These are phyloP conservation scores for Tylopilus rubrobrunneus DNA, from an alignment of 768 basidiomycete genomes.

Conservation along the genomic window DNA sequence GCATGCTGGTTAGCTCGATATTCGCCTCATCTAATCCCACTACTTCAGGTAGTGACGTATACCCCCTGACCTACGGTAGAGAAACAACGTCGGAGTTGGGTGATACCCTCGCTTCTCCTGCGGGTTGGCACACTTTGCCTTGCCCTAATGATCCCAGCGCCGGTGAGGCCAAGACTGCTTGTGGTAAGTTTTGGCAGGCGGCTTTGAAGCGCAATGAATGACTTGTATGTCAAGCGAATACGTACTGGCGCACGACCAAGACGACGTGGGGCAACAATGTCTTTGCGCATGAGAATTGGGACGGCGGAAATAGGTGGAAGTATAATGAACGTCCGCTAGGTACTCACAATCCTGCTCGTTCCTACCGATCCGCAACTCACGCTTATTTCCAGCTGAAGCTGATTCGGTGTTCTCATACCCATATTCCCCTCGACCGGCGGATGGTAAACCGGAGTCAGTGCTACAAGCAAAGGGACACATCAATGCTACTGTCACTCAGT, in stretches of 20 bases:
- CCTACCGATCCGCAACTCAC: background rate
- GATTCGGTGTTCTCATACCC: conserved; percentile 57
- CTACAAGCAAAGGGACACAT: conserved; percentile 78
- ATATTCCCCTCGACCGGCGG: conserved; percentile 65
- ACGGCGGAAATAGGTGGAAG: conserved; percentile 61
- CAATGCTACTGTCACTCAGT: conserved; percentile 80
- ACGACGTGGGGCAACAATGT: conserved; percentile 91
- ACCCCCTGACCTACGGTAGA: conserved; percentile 25
- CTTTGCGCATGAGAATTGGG: conserved; percentile 94
- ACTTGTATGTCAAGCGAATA: conserved; percentile 18
- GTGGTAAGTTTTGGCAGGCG: conserved; percentile 3
- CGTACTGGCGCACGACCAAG: conserved; percentile 60
- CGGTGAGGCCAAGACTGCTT: conserved; percentile 9
- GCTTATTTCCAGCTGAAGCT: background rate
- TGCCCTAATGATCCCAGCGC: conserved; percentile 57
- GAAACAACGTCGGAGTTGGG: conserved; percentile 56
- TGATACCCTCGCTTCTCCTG: conserved; percentile 77
- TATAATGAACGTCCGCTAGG: conserved; percentile 78
- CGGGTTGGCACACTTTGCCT: conserved; percentile 91
- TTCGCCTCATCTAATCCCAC: background rate
- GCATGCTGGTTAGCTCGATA: background rate
- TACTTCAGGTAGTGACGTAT: background rate
- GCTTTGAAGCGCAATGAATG: background rate
- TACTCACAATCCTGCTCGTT: background rate
- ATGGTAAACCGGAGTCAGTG: conserved; percentile 48